Evolutionary conservation across 1,139 yeast species (phyloP).

Genomic region (Magnusiomyces magnusii): DNA sequence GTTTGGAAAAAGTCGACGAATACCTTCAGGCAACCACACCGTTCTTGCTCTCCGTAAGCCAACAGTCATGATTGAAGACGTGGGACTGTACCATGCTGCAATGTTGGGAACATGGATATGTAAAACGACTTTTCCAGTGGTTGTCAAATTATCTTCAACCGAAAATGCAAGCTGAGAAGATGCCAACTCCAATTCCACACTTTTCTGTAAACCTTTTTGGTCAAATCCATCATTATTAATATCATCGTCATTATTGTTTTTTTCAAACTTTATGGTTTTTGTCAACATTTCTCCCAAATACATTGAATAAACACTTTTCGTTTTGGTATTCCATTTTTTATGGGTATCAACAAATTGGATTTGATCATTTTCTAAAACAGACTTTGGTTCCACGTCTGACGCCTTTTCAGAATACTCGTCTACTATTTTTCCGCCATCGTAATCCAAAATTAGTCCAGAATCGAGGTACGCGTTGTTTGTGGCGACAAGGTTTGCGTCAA

Average conservation of each 20-base stretch:
- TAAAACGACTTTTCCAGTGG: constrained; percentile 1
- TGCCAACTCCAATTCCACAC: background rate
- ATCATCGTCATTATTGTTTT: too few relatives aligned
- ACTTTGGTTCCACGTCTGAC: background rate
- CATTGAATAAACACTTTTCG: constrained; percentile 4
- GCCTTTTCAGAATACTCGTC: constrained; percentile 7
- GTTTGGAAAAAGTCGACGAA: constrained; percentile 7
- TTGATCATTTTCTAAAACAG: background rate
- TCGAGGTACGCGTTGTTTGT: constrained; percentile 13
- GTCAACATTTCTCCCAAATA: background rate
- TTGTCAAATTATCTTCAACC: constrained; percentile 7
- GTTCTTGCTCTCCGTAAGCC: constrained; percentile 11
- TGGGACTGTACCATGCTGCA: constrained; percentile 10
- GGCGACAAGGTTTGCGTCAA: constrained; percentile 8
- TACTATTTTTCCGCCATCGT: constrained; percentile 2
- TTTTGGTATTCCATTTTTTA: constrained; percentile 2
- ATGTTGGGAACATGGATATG: constrained; percentile 14
- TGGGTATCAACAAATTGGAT: background rate
- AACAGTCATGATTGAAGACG: constrained; percentile 8
- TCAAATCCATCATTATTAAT: too few relatives aligned
- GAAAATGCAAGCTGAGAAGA: constrained; percentile 12
- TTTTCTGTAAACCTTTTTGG: background rate
- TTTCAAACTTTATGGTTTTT: too few relatives aligned
- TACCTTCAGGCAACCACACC: constrained; percentile 13
- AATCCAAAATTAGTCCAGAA: constrained; percentile 9